These are phyloP conservation scores for Sphaerulina musiva DNA, from an alignment of 2,329 filamentous ascomycete genomes.

Conservation along the genomic window DNA sequence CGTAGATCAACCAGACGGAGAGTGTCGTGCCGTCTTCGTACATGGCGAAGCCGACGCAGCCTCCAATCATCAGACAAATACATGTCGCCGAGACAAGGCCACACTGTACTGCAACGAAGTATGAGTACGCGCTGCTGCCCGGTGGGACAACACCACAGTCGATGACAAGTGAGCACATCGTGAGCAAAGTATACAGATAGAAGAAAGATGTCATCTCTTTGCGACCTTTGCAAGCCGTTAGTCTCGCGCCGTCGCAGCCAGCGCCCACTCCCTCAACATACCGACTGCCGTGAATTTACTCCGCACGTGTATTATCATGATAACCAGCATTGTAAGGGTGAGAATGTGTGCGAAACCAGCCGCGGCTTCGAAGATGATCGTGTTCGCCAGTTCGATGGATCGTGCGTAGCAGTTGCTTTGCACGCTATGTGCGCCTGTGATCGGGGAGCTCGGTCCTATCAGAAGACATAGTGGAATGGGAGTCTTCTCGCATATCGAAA, in stretches of 20 bases:
- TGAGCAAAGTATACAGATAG: conserved; percentile 90
- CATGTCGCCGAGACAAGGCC: conserved; percentile 79
- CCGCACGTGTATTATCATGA: conserved; percentile 95
- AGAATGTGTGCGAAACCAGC: conserved; percentile 87
- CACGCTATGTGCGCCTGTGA: conserved; percentile 61
- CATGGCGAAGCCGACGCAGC: conserved; percentile 95
- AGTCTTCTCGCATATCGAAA: conserved; percentile 74
- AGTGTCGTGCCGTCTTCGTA: conserved; percentile 95
- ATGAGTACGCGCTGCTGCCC: conserved; percentile 72
- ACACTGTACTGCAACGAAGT: conserved; percentile 82
- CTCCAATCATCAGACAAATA: conserved; percentile 88
- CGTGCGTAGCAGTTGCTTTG: conserved; percentile 88
- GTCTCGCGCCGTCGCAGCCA: background rate
- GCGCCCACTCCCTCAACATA: conserved; percentile 42
- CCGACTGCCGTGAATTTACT: conserved; percentile 98
- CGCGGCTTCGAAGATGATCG: conserved; percentile 93
- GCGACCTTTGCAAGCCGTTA: conserved; percentile 44
- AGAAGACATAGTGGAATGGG: conserved; percentile 81
- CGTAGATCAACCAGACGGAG: conserved; percentile 84
- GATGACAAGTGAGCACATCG: conserved; percentile 79
- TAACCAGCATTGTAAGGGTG: conserved; percentile 83
- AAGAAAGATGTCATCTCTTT: conserved; percentile 83
- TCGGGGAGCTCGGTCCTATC: conserved; percentile 66
- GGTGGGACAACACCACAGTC: conserved; percentile 90
- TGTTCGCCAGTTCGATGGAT: conserved; percentile 94